A percentile compares a stretch with the other conserved stretches of the same genome.
phyloP scores from a whole-genome alignment of 805 yeast genomes.

The Candida khao-thaluensis region DNA sequence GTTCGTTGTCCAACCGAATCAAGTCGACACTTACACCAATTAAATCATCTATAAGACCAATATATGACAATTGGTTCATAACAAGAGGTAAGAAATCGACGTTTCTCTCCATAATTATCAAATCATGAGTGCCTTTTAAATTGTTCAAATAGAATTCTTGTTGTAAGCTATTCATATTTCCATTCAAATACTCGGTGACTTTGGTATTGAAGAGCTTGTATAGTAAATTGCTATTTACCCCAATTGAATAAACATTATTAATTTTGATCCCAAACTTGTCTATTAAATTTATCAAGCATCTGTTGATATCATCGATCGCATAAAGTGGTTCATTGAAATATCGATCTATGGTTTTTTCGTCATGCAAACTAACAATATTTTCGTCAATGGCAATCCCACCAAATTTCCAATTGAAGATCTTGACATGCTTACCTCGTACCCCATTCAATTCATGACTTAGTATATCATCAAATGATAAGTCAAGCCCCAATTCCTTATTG shows the following conservation, averaged over 20 bases:
- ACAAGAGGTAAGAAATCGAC: slow-evolving; percentile 71
- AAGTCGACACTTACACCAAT: slow-evolving; percentile 49
- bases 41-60: slow-evolving; percentile 78
- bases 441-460: slow-evolving; percentile 8
- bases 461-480: slow-evolving; percentile 13
- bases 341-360: slow-evolving; percentile 29
- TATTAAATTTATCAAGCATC: slow-evolving; percentile 48
- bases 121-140: slow-evolving; percentile 56
- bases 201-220: slow-evolving; percentile 40
- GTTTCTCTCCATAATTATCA: slow-evolving; percentile 76
- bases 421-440: slow-evolving; percentile 31
- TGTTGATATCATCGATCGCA: slow-evolving; percentile 48
- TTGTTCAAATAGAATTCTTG: slow-evolving; percentile 33
- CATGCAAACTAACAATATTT: slow-evolving; percentile 40
- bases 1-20: slow-evolving; percentile 20
- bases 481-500: slow-evolving; percentile 19
- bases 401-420: slow-evolving; percentile 46
- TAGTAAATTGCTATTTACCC: slow-evolving; percentile 52
- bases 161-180: slow-evolving; percentile 35
- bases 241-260: slow-evolving; percentile 59
- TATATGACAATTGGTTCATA: slow-evolving; percentile 74
- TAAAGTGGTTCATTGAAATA: slow-evolving; percentile 46
- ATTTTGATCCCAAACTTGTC: slow-evolving; percentile 38
- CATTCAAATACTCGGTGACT: slow-evolving; percentile 35
- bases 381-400: slow-evolving; percentile 41